A percentile compares a stretch with the other conserved stretches of the same genome.
Conservation (phyloP, 495 filamentous ascomycete genomes). For the Cryomyces minteri region DNA sequence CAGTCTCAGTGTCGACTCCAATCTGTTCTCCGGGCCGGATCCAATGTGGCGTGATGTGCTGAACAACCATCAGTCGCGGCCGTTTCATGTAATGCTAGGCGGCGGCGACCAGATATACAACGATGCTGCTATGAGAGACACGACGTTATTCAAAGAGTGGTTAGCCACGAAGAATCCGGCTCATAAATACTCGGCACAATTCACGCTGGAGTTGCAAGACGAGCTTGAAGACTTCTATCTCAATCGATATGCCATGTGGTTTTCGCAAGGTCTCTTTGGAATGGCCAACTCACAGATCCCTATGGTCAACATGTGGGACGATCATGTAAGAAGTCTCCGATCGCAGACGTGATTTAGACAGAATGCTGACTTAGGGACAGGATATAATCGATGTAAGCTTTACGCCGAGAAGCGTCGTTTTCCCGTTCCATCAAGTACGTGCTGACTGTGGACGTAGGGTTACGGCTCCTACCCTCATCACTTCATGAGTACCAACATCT, state of each 20-base stretch:
- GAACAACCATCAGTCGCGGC: conserved; percentile 76
- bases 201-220: conserved; percentile 58
- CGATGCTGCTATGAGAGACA: conserved; percentile 58
- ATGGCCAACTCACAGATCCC: conserved; percentile 89
- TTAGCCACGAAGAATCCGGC: conserved; percentile 58
- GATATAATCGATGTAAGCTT: conserved; percentile 66
- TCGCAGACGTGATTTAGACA: too few species aligned
- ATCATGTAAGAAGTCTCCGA: conserved; percentile 31
- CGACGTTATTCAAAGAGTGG: conserved; percentile 63
- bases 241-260: conserved; percentile 75
- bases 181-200: conserved; percentile 55
- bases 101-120: conserved; percentile 97
- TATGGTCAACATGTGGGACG: conserved; percentile 96
- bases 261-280: conserved; percentile 84
- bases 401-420: not conserved
- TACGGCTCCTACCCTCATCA: conserved; percentile 85
- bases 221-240: conserved; percentile 81
- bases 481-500: conserved; percentile 83
- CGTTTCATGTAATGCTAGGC: conserved; percentile 97
- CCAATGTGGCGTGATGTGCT: conserved; percentile 93
- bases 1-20: conserved; percentile 55
- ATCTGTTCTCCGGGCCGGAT: conserved; percentile 76
- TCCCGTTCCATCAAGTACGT: not conserved
- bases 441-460: conserved; percentile 23
- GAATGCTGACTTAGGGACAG: too few species aligned